A percentile compares a stretch with the other conserved stretches of the same genome.
phyloP scores from a whole-genome alignment of 805 yeast species.

The Pichia phayaonensis region DNA sequence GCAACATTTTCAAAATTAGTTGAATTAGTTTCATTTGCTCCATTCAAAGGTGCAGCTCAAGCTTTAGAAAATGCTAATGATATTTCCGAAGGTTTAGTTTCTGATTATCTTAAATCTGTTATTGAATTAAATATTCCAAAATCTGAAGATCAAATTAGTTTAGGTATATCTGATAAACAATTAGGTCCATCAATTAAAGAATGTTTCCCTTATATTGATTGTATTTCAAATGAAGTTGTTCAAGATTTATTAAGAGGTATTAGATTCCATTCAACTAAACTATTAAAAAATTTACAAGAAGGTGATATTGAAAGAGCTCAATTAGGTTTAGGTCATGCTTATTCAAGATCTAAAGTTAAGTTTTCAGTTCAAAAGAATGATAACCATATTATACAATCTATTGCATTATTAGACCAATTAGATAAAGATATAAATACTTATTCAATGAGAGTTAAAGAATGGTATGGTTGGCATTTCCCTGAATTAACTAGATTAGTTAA shows the following conservation, averaged over 20 bases:
- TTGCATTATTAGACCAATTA: slow-evolving; percentile 92
- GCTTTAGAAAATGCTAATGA: slow-evolving; percentile 98
- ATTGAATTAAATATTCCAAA: slow-evolving; percentile 89
- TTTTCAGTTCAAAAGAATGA: slow-evolving; percentile 97
- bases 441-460: slow-evolving; percentile 94
- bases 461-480: slow-evolving; percentile 99
- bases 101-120: slow-evolving; percentile 83
- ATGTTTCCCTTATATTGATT: slow-evolving; percentile 78
- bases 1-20: slow-evolving; percentile 85
- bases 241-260: slow-evolving; percentile 95
- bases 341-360: slow-evolving; percentile 98
- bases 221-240: slow-evolving; percentile 82
- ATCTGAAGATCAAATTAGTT: slow-evolving; percentile 55
- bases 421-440: slow-evolving; percentile 98
- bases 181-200: slow-evolving; percentile 97
- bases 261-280: slow-evolving; percentile 81
- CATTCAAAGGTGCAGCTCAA: slow-evolving; percentile 99
- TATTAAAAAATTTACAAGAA: slow-evolving; percentile 83
- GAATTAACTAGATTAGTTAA: slow-evolving; percentile 88
- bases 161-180: slow-evolving; percentile 91
- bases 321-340: slow-evolving; percentile 97
- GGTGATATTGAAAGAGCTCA: slow-evolving; percentile 98
- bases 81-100: slow-evolving; percentile 92
- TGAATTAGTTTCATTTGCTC: slow-evolving; percentile 91
- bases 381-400: slow-evolving; percentile 98